Evolutionary conservation across 371 early-diverging fungal species (phyloP).

Genomic region (Mortierella sp.): DNA sequence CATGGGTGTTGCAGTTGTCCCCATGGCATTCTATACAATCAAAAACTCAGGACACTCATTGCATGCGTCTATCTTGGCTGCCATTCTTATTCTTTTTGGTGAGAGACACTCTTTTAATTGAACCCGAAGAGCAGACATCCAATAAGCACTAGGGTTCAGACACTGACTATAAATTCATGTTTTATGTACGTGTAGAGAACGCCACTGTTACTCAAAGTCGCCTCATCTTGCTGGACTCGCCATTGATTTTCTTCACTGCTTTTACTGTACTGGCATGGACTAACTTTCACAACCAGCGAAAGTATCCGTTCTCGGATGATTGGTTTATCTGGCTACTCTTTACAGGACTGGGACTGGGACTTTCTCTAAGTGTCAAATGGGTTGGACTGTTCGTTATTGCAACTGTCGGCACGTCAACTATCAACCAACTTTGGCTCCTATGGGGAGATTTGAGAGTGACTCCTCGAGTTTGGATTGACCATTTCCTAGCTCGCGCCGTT

Average conservation of each 20-base stretch:
- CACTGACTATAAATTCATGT: too few relatives aligned
- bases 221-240: constrained; percentile 91
- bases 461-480: constrained; percentile 50
- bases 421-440: constrained; percentile 91
- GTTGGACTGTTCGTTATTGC: constrained; percentile 93
- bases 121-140: too few relatives aligned
- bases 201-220: constrained; percentile 90
- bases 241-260: constrained; percentile 87
- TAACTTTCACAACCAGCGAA: constrained; percentile 66
- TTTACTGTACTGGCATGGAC: constrained; percentile 82
- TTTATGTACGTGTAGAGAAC: constrained; percentile 75
- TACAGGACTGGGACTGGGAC: constrained; percentile 82
- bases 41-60: constrained; percentile 80
- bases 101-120: constrained; percentile 18
- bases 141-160: background rate
- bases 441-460: constrained; percentile 77
- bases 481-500: constrained; percentile 73
- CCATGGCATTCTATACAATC: constrained; percentile 86
- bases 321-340: constrained; percentile 83
- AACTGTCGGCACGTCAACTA: constrained; percentile 85
- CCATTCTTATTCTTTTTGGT: constrained; percentile 79
- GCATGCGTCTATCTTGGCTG: constrained; percentile 77
- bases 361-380: constrained; percentile 84
- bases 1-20: constrained; percentile 81
- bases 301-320: constrained; percentile 68